Evolutionary conservation across 1,139 yeast genomes (phyloP), one percentile per base, ranked within the genome.

Genomic region (Oligophagozyma castellii): DNA sequence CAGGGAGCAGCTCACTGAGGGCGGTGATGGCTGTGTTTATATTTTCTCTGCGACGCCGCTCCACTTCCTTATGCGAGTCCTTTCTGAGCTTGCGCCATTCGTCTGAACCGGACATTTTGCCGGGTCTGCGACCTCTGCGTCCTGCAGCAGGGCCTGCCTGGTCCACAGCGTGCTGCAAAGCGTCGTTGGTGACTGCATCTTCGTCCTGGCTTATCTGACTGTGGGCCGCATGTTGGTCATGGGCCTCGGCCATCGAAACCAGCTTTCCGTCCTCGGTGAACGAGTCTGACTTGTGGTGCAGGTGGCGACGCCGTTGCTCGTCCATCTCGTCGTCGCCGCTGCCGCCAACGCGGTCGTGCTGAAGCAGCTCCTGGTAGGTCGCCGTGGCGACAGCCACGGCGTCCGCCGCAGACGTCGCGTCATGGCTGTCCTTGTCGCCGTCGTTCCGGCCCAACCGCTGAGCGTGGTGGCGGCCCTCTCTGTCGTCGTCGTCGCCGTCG

Each of bases 1-100:
- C 76, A 12, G 96, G 96, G 32, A 89, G 73, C 22, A 57, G 61
- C 27, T 71, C 70, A 23, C 93, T 81, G 44, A 89, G 67, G 46
- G 76, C 84, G 46, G 75, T 76, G 51, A 89, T 86, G 8, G 96
- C 96, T 29, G 68, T 65, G 56, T 86, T 89, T 51, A 89, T 89
- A 29, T 78, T 73, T 51, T 89, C 95, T 47, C 99, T 73, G 51
- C 99, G 75, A 46, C 96, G 73, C 49, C 95, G 70, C 59, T 89
- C 99, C 18, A 89, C 98, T 58, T 92, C 98, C 57, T 89, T 89
- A 61, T 89, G 99, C 55, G 83, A 86, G 44, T 80, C 81, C 45
- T 80, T 75, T 44, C 95, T 71, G 51, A 72, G 70, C 42, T 70
- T 70, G 51, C 78, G 86, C 93, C 95, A 84, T 54, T 81, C 95